Evolutionary conservation across 2,329 filamentous ascomycete species (phyloP).

Genomic region (Cercospora sp.): DNA sequence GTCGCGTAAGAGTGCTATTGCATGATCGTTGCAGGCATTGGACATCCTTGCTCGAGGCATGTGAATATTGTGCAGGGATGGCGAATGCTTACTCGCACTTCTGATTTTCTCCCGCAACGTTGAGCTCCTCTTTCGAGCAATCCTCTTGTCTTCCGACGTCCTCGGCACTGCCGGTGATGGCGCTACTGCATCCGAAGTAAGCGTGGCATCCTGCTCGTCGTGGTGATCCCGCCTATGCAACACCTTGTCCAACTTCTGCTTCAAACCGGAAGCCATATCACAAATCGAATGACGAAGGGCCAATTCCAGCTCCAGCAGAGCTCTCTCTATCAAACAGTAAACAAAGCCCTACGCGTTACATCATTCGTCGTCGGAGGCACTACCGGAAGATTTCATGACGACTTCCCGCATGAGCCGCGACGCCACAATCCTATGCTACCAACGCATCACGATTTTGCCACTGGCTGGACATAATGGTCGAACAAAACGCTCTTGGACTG

Average conservation of each 20-base stretch:
- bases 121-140: conserved; percentile 7
- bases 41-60: not conserved
- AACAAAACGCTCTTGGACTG: not conserved
- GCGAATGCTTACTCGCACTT: conserved; percentile 10
- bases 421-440: conserved; percentile 2
- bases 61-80: not conserved
- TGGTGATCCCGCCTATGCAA: conserved; percentile 13
- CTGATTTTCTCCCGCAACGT: conserved; percentile 3
- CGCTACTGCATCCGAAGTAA: not conserved
- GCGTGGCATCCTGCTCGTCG: not conserved
- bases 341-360: conserved; percentile 1
- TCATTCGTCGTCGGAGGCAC: conserved; percentile 9
- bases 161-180: not conserved
- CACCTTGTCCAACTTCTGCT: conserved; percentile 21
- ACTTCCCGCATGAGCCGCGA: conserved; percentile 11
- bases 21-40: not conserved
- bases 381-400: conserved; percentile 12
- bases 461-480: not conserved
- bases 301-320: not conserved
- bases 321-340: conserved; percentile 3
- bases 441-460: not conserved
- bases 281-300: not conserved
- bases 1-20: not conserved
- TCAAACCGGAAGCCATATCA: conserved; percentile 14
- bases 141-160: conserved; percentile 14